phyloP scores from a whole-genome alignment of 2,329 filamentous ascomycete species.

The Penicillium sp. region DNA sequence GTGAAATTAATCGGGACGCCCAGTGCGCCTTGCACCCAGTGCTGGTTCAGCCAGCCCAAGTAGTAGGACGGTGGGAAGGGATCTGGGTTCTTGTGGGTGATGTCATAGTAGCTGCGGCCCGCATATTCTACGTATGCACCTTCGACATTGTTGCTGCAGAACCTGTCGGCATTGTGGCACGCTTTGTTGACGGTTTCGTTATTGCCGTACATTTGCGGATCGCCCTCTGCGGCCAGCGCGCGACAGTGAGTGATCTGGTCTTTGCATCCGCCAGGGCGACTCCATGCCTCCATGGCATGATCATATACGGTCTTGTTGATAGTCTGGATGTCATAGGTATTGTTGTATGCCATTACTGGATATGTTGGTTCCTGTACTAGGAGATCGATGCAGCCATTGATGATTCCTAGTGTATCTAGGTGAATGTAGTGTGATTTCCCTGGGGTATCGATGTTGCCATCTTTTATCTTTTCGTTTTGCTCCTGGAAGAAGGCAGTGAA shows the following conservation, averaged over 20 bases:
- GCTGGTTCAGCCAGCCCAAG: constrained; percentile 56
- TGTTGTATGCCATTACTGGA: constrained; percentile 55
- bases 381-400: constrained; percentile 57
- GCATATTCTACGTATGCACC: constrained; percentile 43
- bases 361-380: constrained; percentile 50
- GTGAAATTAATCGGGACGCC: constrained; percentile 62
- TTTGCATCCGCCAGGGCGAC: constrained; percentile 51
- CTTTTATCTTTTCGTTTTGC: constrained; percentile 43
- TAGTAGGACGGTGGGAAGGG: constrained; percentile 55
- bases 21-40: constrained; percentile 56
- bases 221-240: constrained; percentile 45
- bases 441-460: constrained; percentile 26
- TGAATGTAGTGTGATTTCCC: constrained; percentile 39
- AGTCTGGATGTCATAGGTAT: constrained; percentile 57
- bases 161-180: constrained; percentile 46
- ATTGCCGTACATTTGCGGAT: constrained; percentile 50
- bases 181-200: constrained; percentile 47
- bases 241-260: constrained; percentile 55
- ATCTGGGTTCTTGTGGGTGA: constrained; percentile 52
- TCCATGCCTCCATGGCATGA: constrained; percentile 46
- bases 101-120: constrained; percentile 57
- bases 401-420: constrained; percentile 55
- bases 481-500: constrained; percentile 42
- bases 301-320: constrained; percentile 51
- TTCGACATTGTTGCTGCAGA: constrained; percentile 48